Percentiles rank a stretch among this genome's conserved stretches.
These are phyloP conservation scores for Aspergillus fijiensis DNA, from an alignment of 2,329 filamentous ascomycete species.

Conservation along the genomic window DNA sequence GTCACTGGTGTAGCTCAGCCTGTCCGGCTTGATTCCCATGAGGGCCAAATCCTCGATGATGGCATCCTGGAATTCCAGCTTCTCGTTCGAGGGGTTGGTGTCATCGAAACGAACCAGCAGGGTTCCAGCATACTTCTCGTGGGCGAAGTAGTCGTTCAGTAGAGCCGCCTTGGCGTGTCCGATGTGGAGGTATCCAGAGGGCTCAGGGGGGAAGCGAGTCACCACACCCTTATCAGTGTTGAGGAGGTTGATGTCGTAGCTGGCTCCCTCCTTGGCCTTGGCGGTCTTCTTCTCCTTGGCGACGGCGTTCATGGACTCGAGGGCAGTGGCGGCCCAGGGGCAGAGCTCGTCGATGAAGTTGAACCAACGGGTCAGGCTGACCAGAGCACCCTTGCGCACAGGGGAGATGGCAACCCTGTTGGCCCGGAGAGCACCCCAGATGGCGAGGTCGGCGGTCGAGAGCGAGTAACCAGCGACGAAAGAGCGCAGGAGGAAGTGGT, in stretches of 20 bases:
- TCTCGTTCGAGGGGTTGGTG: slow-evolving; percentile 96
- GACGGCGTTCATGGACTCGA: slow-evolving; percentile 68
- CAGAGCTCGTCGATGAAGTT: slow-evolving; percentile 78
- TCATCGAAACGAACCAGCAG: slow-evolving; percentile 93
- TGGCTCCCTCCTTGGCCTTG: slow-evolving; percentile 73
- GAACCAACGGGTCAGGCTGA: slow-evolving; percentile 84
- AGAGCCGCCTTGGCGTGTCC: slow-evolving; percentile 92
- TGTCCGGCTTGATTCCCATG: slow-evolving; percentile 88
- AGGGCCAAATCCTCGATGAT: slow-evolving; percentile 89
- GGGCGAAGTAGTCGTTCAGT: slow-evolving; percentile 94
- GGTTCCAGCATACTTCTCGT: slow-evolving; percentile 88
- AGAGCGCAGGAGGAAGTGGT: slow-evolving; percentile 80
- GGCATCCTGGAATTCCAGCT: slow-evolving; percentile 90
- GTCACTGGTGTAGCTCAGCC: slow-evolving; percentile 86
- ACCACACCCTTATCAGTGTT: slow-evolving; percentile 87
- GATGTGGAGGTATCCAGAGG: slow-evolving; percentile 92
- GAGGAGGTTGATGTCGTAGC: slow-evolving; percentile 83
- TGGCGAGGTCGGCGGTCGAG: slow-evolving; percentile 72
- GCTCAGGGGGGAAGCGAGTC: slow-evolving; percentile 90
- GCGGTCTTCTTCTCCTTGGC: slow-evolving; percentile 68
- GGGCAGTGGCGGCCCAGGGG: slow-evolving; percentile 69
- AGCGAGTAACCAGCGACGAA: slow-evolving; percentile 81
- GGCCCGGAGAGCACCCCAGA: slow-evolving; percentile 79
- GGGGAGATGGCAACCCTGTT: slow-evolving; percentile 83
- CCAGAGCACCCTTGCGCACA: slow-evolving; percentile 72